phyloP scores from a whole-genome alignment of 306 rosid genomes.

The Canavalia gladiata region DNA sequence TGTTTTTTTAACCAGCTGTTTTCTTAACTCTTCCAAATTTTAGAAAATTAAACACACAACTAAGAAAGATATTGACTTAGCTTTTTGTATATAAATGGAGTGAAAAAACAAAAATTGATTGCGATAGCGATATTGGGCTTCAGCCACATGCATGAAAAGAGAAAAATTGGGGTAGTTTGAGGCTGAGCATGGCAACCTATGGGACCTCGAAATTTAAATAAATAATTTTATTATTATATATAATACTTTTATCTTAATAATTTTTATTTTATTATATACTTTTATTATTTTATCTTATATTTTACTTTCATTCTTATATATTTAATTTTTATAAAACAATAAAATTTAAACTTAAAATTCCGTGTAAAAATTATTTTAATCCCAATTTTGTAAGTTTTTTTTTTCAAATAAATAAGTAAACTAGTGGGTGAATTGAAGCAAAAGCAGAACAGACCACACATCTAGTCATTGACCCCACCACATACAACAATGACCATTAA shows the following conservation, averaged over 20 bases:
- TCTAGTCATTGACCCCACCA: background rate
- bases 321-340: too few species aligned
- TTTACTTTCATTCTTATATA: too few species aligned
- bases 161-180: constrained; percentile 13
- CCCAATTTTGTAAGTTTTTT: too few species aligned
- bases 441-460: background rate
- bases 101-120: background rate
- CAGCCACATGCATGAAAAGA: background rate
- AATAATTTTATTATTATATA: too few species aligned
- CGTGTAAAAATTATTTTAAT: background rate
- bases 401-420: too few species aligned
- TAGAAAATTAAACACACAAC: background rate
- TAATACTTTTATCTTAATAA: too few species aligned
- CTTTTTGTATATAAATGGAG: background rate
- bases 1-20: background rate
- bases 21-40: constrained; percentile 8
- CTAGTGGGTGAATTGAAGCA: constrained; percentile 3
- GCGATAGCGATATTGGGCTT: background rate
- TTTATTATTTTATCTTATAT: too few species aligned
- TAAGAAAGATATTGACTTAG: background rate
- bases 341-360: too few species aligned
- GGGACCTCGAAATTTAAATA: background rate
- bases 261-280: too few species aligned
- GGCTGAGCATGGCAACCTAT: background rate
- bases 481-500: background rate